Evolutionary conservation across 495 filamentous ascomycete genomes (phyloP).

Genomic region (Parachaetomium inaequale): DNA sequence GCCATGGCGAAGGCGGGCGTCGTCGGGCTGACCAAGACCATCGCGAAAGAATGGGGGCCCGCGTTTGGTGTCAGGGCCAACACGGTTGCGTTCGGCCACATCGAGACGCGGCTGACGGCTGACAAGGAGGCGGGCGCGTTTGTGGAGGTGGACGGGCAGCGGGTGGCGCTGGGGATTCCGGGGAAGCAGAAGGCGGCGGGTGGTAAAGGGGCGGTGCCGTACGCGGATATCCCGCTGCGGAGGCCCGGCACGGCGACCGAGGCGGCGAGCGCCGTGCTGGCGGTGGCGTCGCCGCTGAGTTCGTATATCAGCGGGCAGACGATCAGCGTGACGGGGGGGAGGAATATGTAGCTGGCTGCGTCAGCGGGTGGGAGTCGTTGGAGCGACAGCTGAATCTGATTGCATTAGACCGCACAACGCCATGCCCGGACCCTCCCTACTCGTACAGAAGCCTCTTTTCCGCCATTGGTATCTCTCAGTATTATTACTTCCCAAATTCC

Average conservation of each 20-base stretch:
- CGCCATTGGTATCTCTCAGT: not conserved
- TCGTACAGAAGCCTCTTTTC: slow-evolving; percentile 14
- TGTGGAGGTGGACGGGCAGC: slow-evolving; percentile 70
- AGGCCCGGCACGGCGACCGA: slow-evolving; percentile 73
- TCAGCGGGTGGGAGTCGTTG: not conserved
- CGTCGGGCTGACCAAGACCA: slow-evolving; percentile 73
- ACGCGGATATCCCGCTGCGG: slow-evolving; percentile 70
- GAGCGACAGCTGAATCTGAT: slow-evolving; percentile 4
- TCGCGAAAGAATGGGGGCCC: slow-evolving; percentile 91
- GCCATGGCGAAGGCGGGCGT: slow-evolving; percentile 78
- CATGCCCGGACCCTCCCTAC: slow-evolving; percentile 11
- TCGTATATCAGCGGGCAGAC: slow-evolving; percentile 82
- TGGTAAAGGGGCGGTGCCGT: slow-evolving; percentile 32
- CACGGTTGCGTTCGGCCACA: slow-evolving; percentile 77
- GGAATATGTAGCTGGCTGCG: slow-evolving; percentile 61
- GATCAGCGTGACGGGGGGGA: slow-evolving; percentile 76
- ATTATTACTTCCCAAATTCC: slow-evolving; percentile 1
- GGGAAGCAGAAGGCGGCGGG: slow-evolving; percentile 35
- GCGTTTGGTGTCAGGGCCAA: slow-evolving; percentile 78
- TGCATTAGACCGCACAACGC: slow-evolving; percentile 18
- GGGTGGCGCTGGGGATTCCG: slow-evolving; percentile 75
- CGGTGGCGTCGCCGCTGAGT: slow-evolving; percentile 74
- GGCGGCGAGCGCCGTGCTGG: slow-evolving; percentile 73
- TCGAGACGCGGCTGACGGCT: slow-evolving; percentile 70
- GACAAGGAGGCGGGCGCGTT: slow-evolving; percentile 78